These are phyloP conservation scores for Venturia carpophila DNA, from an alignment of 2,329 filamentous ascomycete species.

Conservation along the genomic window DNA sequence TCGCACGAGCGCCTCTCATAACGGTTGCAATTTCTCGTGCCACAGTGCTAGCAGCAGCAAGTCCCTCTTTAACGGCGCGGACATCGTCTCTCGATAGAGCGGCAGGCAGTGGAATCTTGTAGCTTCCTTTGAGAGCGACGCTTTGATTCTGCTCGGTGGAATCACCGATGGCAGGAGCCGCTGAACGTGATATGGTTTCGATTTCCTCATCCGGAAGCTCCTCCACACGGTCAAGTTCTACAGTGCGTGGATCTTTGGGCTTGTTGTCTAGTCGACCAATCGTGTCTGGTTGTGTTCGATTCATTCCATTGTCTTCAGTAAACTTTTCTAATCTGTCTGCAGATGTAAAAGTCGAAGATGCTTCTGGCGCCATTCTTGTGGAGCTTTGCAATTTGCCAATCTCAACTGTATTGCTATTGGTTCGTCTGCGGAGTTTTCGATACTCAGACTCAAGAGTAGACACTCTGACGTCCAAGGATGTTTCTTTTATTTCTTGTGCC, in stretches of 20 bases:
- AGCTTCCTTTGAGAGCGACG: slow-evolving; percentile 9
- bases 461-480: neutral
- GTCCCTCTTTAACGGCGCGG: neutral
- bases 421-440: neutral
- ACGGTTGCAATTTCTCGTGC: slow-evolving; percentile 2
- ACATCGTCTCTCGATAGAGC: neutral
- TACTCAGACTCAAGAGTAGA: neutral
- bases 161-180: neutral
- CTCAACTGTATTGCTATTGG: slow-evolving; percentile 5
- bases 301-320: neutral
- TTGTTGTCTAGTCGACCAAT: neutral
- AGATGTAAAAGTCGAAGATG: no score
- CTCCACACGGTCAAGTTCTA: neutral
- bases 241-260: neutral
- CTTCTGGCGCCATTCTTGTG: neutral
- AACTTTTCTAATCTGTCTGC: neutral
- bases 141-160: neutral
- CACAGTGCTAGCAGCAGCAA: slow-evolving; percentile 10
- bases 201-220: slow-evolving; percentile 4
- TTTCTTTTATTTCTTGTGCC: neutral
- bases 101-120: slow-evolving; percentile 14
- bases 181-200: neutral
- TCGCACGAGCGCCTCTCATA: neutral
- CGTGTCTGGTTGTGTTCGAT: neutral
- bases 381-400: slow-evolving; percentile 5